phyloP scores from a whole-genome alignment of 306 rosid genomes.

The Senna tora region DNA sequence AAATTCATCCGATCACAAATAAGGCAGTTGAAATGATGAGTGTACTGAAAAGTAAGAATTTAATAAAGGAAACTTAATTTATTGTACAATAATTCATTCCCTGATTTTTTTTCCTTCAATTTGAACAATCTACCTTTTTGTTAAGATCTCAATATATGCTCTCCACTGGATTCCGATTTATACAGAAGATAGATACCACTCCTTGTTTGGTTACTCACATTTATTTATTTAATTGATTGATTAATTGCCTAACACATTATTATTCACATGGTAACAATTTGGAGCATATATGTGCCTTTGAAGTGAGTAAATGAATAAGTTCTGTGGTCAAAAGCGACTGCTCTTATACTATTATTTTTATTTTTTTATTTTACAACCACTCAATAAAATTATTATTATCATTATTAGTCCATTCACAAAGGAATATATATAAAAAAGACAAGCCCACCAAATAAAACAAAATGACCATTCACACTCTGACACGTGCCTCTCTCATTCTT shows the following conservation, averaged over 20 bases:
- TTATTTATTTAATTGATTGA: neutral
- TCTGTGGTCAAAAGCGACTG: neutral
- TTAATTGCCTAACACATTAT: neutral
- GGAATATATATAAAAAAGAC: constrained; percentile 10
- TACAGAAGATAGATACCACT: too few relatives aligned
- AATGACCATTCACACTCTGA: constrained; percentile 9
- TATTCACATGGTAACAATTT: neutral
- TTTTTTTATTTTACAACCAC: neutral
- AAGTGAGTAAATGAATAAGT: neutral
- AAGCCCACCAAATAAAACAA: constrained; percentile 31
- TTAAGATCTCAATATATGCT: too few relatives aligned
- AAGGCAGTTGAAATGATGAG: neutral
- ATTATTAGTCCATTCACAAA: neutral
- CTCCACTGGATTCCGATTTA: too few relatives aligned
- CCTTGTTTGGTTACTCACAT: too few relatives aligned
- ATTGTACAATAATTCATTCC: neutral
- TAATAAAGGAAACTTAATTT: neutral
- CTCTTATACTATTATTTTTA: neutral
- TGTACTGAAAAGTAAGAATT: neutral
- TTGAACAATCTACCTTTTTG: neutral
- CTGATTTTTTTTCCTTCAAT: too few relatives aligned
- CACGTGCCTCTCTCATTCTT: constrained; percentile 39
- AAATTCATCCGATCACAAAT: too few relatives aligned
- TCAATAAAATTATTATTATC: too few relatives aligned
- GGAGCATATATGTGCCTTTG: neutral